Evolutionary conservation across 2,329 filamentous ascomycete genomes (phyloP), one percentile per base, ranked within the genome.

Genomic region (Ophiocordyceps camponoti-leonardi): DNA sequence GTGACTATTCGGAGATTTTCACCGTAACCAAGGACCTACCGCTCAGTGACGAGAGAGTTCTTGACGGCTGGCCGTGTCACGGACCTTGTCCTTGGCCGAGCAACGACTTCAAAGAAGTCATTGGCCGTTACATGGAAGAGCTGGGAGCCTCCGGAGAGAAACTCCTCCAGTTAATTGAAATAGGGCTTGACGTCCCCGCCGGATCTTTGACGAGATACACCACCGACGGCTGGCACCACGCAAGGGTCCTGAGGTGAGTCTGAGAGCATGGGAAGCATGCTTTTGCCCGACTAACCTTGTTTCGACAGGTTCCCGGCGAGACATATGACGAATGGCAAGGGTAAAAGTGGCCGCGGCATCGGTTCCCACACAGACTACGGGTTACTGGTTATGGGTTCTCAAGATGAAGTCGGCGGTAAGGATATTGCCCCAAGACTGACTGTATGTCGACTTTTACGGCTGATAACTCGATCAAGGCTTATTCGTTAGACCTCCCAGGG

Each of bases 361-460:
- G 69, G 69, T 13, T 69, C 67, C 2, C 69, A 72, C 44, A 72
- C 68, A 7, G 69, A 72, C 47, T 72, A 72, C 44, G 68, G 69
- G 0, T 55, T 72, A n/a, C 57, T 72, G 8, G 68, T 73, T 31
- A 67, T 73, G 45, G 66, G 67, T 4, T 63, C 65, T 0, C 68
- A 71, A 47, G 68, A 72, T 47, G 61, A 69, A 18, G 67, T 72
- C 44, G 69, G 69, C 41, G 69, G 68, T 57, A 50, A 50, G 57
- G 41, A 22, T 4, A 16, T 18, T 13, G 5, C 12, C 23, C 23
- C 6, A 40, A 12, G 16, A n/a, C 3, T 13, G 4, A 19, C 11
- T n/a, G 2, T n/a, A n/a, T 16, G n/a, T 19, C 26, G 26, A 28
- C 11, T 28, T 4, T 7, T 4, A 4, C 16, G 31, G 35, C 42